Evolutionary conservation across 805 yeast species (phyloP).

Genomic region (Yarrowia bubula): DNA sequence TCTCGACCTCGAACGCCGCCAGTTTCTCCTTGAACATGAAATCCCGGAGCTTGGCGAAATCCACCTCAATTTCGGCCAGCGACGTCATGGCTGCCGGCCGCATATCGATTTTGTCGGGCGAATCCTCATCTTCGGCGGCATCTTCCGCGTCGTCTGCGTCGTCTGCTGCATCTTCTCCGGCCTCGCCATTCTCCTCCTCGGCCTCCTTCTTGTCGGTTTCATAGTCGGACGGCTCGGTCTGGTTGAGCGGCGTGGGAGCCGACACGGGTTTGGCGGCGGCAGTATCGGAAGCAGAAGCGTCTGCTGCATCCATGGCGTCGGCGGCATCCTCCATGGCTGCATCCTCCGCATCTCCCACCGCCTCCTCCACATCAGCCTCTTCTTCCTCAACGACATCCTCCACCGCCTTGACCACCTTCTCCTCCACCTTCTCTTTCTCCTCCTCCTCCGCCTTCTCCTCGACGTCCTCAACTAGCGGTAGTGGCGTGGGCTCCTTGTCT

Average conservation of each 20-base stretch:
- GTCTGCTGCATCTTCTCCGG: constrained; percentile 29
- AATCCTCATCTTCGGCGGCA: constrained; percentile 30
- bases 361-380: not conserved
- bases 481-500: constrained; percentile 4
- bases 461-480: not conserved
- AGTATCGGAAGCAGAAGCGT: no score
- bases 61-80: constrained; percentile 76
- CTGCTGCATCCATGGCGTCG: not conserved
- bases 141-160: constrained; percentile 32
- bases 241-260: not conserved
- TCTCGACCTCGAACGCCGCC: constrained; percentile 71
- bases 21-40: constrained; percentile 80
- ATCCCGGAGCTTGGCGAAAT: constrained; percentile 84
- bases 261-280: not conserved
- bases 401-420: not conserved
- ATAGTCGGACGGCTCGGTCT: constrained; percentile 29
- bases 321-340: constrained; percentile 26
- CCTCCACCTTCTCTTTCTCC: not conserved
- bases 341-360: not conserved
- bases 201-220: constrained; percentile 31
- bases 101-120: constrained; percentile 40
- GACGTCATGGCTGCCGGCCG: constrained; percentile 65
- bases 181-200: constrained; percentile 30
- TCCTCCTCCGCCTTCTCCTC: not conserved
- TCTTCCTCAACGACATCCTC: not conserved